Base-by-base conservation (phyloP, 140 eudicot genomes). In the Senecio squalidus region DNA sequence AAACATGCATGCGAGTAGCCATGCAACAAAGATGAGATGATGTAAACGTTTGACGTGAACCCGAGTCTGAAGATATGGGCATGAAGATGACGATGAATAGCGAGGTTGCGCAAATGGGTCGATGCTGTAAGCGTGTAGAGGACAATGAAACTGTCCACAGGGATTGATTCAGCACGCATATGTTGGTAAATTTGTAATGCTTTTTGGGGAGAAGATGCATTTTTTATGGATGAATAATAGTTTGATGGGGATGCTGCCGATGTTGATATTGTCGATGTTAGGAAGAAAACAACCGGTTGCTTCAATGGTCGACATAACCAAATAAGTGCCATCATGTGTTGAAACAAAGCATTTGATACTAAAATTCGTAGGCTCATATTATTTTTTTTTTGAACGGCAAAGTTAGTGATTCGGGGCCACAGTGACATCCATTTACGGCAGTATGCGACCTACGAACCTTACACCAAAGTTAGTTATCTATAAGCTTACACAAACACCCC, bases 21-120 rank as follows among this genome's bases (percentile, higher is more conserved):
- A 9, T 58, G 36, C 5, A 84, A 6, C 0, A 84, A 76, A 17
- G 78, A 72, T n/a, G 83, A 78, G 49, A 85, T 82, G 3, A 84
- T 71, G 56, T 75, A 78, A 4, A 81, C 81, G 22, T 81, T 69
- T 3, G 74, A 52, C 9, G 47, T 46, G 64, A 77, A 84, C 3
- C 94, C 89, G 11, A 69, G 75, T 66, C 81, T 78, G 4, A 52
- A 13, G 11, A 78, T 55, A 60, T 78, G 85, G 74, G 88, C 79
- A 31, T 80, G 89, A 28, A 84, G 77, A 58, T 78, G 85, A 61
- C 60, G 72, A 7, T 75, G 54, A 6, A 66, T 23, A 45, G 80
- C 52, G 29, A 54, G 75, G 46, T 59, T 64, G 14, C 55, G 25
- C 21, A 78, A 60, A 36, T 58, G 74, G 74, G 81, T 68, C 28